These are phyloP conservation scores for Taphrina populina DNA, from an alignment of 1,139 yeast genomes.

Conservation along the genomic window DNA sequence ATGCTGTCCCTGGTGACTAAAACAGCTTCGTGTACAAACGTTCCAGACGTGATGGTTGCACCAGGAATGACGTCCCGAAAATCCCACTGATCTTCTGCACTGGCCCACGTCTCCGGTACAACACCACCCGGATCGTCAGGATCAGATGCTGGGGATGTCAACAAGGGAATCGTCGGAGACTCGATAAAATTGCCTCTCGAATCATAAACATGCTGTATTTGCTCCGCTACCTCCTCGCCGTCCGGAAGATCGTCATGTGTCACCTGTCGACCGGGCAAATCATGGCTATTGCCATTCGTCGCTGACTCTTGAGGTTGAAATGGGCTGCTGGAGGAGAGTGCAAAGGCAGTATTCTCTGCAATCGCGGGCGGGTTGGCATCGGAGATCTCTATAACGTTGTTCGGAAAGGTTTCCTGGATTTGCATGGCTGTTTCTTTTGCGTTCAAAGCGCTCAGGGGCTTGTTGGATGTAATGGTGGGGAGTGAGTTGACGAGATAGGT, in stretches of 20 bases:
- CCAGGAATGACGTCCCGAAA: background rate
- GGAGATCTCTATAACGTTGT: no score
- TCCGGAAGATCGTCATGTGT: background rate
- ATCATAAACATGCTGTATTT: conserved; percentile 9
- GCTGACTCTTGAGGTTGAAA: no score
- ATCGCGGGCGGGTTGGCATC: no score
- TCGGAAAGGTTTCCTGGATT: no score
- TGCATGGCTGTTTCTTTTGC: no score
- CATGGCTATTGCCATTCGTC: no score
- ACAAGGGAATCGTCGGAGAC: background rate
- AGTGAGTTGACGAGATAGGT: conserved; percentile 21
- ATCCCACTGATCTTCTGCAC: background rate
- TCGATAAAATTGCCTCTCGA: conserved; percentile 11
- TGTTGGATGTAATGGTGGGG: conserved; percentile 6
- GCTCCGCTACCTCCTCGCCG: conserved; percentile 5
- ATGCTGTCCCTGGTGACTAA: no score
- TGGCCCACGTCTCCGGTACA: background rate
- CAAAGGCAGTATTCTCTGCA: no score
- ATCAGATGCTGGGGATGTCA: background rate
- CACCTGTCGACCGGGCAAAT: no score
- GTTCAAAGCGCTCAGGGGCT: background rate
- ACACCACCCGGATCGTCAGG: background rate
- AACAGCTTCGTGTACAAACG: no score
- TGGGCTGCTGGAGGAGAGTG: no score
- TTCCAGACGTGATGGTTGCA: no score